phyloP scores from a whole-genome alignment of 2,329 filamentous ascomycete species.

The Bipolaris victoriae region DNA sequence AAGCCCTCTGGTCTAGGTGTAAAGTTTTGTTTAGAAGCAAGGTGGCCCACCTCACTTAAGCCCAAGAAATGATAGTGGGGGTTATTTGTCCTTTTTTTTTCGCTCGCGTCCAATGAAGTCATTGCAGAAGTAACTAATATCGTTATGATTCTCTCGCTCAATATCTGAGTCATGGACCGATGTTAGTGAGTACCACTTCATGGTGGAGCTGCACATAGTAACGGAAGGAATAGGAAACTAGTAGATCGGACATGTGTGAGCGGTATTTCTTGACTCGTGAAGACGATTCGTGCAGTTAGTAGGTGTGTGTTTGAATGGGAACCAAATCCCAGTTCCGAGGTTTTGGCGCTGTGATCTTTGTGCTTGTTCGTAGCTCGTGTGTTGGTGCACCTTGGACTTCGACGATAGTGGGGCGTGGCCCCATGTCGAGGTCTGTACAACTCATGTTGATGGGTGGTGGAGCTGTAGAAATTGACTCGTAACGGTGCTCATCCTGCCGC shows the following conservation, averaged over 20 bases:
- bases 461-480: neutral
- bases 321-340: neutral
- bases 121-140: neutral
- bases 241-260: neutral
- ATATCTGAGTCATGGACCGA: neutral
- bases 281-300: neutral
- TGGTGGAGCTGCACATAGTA: neutral
- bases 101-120: neutral
- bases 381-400: slow-evolving; percentile 1
- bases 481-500: neutral
- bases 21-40: no score
- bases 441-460: neutral
- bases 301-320: neutral
- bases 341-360: neutral
- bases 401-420: neutral
- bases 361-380: neutral
- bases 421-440: neutral
- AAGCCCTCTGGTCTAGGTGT: no score
- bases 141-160: neutral
- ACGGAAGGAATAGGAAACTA: slow-evolving; percentile 1
- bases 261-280: neutral
- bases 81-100: neutral
- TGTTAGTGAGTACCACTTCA: neutral
- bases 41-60: no score
- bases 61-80: no score